Conservation (phyloP, 345 rosid species). For the Rhizophora mangle region DNA sequence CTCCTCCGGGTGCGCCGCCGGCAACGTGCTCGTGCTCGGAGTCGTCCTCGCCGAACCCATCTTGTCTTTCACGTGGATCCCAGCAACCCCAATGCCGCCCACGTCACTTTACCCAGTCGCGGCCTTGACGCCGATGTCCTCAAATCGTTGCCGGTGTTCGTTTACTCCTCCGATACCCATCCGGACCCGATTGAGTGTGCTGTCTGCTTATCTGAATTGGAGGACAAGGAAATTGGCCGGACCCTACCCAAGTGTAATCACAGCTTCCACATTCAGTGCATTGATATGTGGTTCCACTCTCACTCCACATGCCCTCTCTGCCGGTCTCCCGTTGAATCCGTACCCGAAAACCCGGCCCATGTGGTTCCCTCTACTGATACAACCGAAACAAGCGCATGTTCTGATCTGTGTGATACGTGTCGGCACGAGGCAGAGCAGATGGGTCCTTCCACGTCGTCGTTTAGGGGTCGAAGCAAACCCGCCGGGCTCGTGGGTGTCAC, state of each 20-base stretch:
- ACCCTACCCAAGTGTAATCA: conserved; percentile 76
- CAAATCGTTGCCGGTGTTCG: conserved; percentile 64
- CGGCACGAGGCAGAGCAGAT: conserved; percentile 21
- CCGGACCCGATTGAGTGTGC: conserved; percentile 64
- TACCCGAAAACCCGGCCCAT: neutral
- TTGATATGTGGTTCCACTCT: conserved; percentile 98
- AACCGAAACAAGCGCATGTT: conserved; percentile 20
- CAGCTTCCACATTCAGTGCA: conserved; percentile 73
- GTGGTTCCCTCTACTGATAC: neutral
- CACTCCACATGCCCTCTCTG: conserved; percentile 96
- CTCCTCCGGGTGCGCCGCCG: conserved; percentile 63
- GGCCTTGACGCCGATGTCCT: conserved; percentile 66
- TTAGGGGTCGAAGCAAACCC: conserved; percentile 37
- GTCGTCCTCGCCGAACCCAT: conserved; percentile 45
- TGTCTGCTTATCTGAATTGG: conserved; percentile 87
- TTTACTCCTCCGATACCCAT: conserved; percentile 39
- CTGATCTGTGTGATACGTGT: conserved; percentile 33
- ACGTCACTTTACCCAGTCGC: conserved; percentile 19
- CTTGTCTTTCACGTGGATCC: conserved; percentile 56
- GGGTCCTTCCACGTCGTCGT: conserved; percentile 27
- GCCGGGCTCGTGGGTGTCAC: conserved; percentile 37
- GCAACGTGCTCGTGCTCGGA: conserved; percentile 29
- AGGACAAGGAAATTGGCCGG: conserved; percentile 78
- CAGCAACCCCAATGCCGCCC: conserved; percentile 20
- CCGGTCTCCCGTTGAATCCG: conserved; percentile 63